These are phyloP conservation scores for Cyberlindnera nakhonratchasimensis DNA, from an alignment of 805 yeast species.

Conservation along the genomic window DNA sequence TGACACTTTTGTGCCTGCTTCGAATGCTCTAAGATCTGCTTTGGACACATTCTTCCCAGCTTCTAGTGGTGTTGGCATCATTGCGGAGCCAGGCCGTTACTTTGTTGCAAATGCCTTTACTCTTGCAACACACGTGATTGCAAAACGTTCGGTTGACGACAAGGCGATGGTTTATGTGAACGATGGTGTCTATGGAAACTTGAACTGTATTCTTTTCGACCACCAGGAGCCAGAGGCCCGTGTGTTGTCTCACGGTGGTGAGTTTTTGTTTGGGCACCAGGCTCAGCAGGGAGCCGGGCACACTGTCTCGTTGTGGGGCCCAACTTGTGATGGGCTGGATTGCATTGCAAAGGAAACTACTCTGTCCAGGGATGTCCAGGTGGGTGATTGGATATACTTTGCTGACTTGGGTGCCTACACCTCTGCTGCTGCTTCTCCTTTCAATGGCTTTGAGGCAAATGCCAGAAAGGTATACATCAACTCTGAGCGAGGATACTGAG, in stretches of 20 bases:
- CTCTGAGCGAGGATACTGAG: slow-evolving; percentile 36
- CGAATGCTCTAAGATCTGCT: slow-evolving; percentile 52
- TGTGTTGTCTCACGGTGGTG: slow-evolving; percentile 55
- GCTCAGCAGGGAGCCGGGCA: slow-evolving; percentile 26
- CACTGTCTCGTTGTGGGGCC: slow-evolving; percentile 88
- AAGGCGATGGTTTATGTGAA: slow-evolving; percentile 78
- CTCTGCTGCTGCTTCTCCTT: slow-evolving; percentile 83
- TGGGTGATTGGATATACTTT: slow-evolving; percentile 94
- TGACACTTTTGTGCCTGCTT: slow-evolving; percentile 56
- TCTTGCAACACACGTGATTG: slow-evolving; percentile 78
- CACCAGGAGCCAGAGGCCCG: slow-evolving; percentile 77
- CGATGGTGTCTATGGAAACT: slow-evolving; percentile 94
- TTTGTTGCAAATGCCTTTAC: slow-evolving; percentile 84
- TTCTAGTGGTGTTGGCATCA: slow-evolving; percentile 41
- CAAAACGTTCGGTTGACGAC: slow-evolving; percentile 56
- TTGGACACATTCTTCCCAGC: slow-evolving; percentile 59
- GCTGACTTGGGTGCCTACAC: slow-evolving; percentile 88
- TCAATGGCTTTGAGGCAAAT: slow-evolving; percentile 77
- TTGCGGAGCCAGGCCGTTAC: slow-evolving; percentile 95
- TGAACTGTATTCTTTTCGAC: slow-evolving; percentile 91
- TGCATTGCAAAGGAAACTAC: slow-evolving; percentile 56
- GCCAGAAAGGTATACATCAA: slow-evolving; percentile 64
- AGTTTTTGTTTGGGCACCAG: slow-evolving; percentile 39
- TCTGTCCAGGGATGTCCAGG: slow-evolving; percentile 57
- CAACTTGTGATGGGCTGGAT: slow-evolving; percentile 96